Conservation (phyloP, 2,329 filamentous ascomycete genomes). For the Leptographium lundbergii region DNA sequence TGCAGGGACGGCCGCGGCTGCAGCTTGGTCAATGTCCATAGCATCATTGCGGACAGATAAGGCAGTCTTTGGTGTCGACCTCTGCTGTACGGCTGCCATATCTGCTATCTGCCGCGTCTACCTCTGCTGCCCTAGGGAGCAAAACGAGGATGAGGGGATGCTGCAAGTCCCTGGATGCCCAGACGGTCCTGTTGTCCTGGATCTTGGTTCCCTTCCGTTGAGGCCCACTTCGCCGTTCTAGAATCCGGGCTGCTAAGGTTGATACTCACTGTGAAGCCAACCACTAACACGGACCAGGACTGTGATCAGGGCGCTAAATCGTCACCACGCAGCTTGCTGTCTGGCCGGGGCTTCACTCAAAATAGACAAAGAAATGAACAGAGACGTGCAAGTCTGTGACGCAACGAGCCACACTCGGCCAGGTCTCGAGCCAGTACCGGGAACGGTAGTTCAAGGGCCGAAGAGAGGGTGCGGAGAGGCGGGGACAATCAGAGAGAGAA, state of each 20-base stretch:
- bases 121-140: not conserved
- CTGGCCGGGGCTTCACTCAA: not conserved
- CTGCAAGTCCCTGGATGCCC: not conserved
- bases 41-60: conserved; percentile 16
- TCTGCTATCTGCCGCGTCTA: not conserved
- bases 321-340: not conserved
- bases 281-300: not conserved
- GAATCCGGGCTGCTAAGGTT: not conserved
- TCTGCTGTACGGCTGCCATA: conserved; percentile 15
- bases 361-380: not conserved
- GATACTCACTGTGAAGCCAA: not conserved
- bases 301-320: not conserved
- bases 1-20: not conserved
- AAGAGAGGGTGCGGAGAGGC: not conserved
- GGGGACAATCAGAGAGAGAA: not conserved
- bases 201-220: not conserved
- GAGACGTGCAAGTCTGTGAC: not conserved
- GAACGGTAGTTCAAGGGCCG: not conserved
- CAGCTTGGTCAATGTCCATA: conserved; percentile 21
- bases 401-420: not conserved
- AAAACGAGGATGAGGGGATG: not conserved
- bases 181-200: not conserved
- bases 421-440: not conserved
- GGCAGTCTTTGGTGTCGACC: conserved; percentile 12
- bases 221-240: not conserved